These are phyloP conservation scores for Yamadazyma takamatsuzukensis DNA, from an alignment of 805 yeast genomes.

Conservation along the genomic window DNA sequence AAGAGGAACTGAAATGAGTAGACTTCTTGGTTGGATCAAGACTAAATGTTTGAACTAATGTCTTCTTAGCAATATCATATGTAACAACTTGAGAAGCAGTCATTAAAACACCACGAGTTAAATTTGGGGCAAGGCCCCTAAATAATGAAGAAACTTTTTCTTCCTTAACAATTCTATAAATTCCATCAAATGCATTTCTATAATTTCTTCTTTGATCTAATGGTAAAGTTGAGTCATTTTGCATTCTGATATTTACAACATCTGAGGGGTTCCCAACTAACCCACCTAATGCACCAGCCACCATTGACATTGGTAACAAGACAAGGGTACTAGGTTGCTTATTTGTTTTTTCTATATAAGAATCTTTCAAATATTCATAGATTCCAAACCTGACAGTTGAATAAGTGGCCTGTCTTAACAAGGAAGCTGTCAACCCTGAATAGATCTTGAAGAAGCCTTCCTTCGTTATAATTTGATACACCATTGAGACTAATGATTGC, in stretches of 20 bases:
- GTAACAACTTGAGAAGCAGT: constrained; percentile 90
- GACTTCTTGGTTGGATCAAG: constrained; percentile 58
- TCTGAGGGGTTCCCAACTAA: constrained; percentile 86
- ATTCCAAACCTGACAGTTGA: constrained; percentile 83
- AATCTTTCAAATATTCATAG: constrained; percentile 72
- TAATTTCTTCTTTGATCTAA: constrained; percentile 65
- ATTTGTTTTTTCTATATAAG: constrained; percentile 34
- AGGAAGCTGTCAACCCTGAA: constrained; percentile 77
- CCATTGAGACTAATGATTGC: constrained; percentile 58
- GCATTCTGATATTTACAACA: constrained; percentile 87
- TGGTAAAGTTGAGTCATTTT: constrained; percentile 75
- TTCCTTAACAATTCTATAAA: constrained; percentile 51
- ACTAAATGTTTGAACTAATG: constrained; percentile 47
- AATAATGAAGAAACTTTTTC: constrained; percentile 62
- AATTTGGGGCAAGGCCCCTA: constrained; percentile 75
- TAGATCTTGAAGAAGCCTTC: constrained; percentile 74
- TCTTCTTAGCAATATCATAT: constrained; percentile 67
- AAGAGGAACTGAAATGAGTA: constrained; percentile 76
- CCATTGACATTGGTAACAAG: constrained; percentile 74
- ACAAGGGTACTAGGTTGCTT: constrained; percentile 53
- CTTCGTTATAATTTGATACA: constrained; percentile 51
- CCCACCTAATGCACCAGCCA: constrained; percentile 84
- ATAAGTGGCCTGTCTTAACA: constrained; percentile 83
- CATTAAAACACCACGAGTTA: constrained; percentile 80
- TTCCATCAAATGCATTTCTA: constrained; percentile 74